Evolutionary conservation across 306 rosid genomes (phyloP), one percentile per base, ranked within the genome.

Genomic region (Glycine tomentella): DNA sequence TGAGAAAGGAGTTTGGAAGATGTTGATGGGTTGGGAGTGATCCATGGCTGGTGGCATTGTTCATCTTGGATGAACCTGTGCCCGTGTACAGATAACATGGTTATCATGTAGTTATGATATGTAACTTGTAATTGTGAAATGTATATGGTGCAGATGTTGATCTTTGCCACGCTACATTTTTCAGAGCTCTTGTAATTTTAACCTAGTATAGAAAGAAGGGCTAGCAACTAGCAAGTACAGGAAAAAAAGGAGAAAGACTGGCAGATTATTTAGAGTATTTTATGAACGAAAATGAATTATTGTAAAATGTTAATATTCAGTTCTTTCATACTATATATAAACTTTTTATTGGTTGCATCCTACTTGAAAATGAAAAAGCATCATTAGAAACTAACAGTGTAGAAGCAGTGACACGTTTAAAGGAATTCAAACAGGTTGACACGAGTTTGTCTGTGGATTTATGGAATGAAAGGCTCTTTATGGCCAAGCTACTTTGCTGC

Each of bases 1-100:
- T 79, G 91, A 93, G 87, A 89, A 79, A 69, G 90, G 88, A 33
- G 97, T 91, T 13, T 90, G 99, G 94, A 91, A 87, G 86, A 89
- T 86, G 96, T 87, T 95, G 94, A 92, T 95, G 99, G 99, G 99
- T 63, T 95, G 99, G 99, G 90, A 87, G 63, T 89, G 87, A 86
- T 57, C 70, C 72, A 70, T 31, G 56, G 56, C 25, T 52, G 82
- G 86, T 75, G 80, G 53, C 53, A 57, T 12, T 34, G 70, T 80
- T 50, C 74, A 48, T 72, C 80, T 36, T 53, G 16, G 15, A 76
- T 33, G 77, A 49, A 59, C 69, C 34, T 11, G 62, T 50, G 9
- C 51, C 40, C 40, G 36, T 81, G 89, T 88, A 79, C 84, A 89
- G 66, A 50, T 63, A 74, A 52, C 76, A 68, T 42, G 74, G 69